Evolutionary conservation across 2,329 filamentous ascomycete species (phyloP), one percentile per base, ranked within the genome.

Genomic region (Pseudopithomyces maydicus): DNA sequence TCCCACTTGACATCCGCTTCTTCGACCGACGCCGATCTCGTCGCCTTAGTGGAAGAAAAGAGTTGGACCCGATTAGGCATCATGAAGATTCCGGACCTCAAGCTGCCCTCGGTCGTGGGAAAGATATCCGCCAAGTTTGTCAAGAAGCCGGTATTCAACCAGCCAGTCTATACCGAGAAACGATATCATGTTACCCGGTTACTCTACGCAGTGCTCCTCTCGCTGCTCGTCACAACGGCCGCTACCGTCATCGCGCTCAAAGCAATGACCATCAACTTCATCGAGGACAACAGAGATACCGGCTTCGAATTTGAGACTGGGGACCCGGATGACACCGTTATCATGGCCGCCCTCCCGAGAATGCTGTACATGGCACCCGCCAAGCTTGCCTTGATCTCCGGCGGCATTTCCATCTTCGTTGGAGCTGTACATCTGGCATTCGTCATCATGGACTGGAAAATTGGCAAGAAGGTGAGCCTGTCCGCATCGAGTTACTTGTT

Each of bases 241-340:
- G 59, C 61, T 15, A 56, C 61, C 11, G 60, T 69, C 20, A 63
- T 75, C 41, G 59, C 55, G 0, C 63, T 74, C 22, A 72, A 73
- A 41, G 68, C 65, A 1, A 61, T 68, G 39, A 73, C 70, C 1
- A 66, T 72, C 46, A 66, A 58, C 52, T 75, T 75, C 61, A 66
- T 74, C 48, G 69, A 73, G 39, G 67, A 69, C 47, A 74, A 74
- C 38, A 54, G 52, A 3, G 64, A 67, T 44, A 68, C 55, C n/a
- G 72, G 71, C 8, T 75, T 75, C 53, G 57, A 63, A 17, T 70
- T 69, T 53, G 52, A 65, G 8, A 64, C 62, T 2, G 57, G 57
- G 15, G 61, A 64, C 26, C 44, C 47, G 1, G 52, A 63, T 7
- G 54, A 64, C 7, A 35, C 59, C 5, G 55, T 59, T 11, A 47